Evolutionary conservation across 768 basidiomycete genomes (phyloP), one percentile per base, ranked within the genome.

Genomic region (Lentinus tigrinus): DNA sequence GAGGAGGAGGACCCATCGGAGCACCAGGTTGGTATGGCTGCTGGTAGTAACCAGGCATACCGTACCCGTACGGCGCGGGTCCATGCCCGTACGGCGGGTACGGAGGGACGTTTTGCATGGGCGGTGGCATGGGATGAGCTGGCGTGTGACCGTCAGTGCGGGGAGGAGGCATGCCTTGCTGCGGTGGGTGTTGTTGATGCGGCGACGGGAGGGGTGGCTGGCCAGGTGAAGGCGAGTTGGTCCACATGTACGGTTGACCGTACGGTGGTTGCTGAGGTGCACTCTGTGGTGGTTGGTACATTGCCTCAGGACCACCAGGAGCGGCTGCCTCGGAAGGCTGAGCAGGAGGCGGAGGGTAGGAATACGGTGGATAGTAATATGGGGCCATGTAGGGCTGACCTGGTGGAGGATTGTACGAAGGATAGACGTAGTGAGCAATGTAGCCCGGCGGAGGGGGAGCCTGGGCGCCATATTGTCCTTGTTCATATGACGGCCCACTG

Each of bases 331-430:
- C 73, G 65, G 77, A 60, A 66, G 78, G 69, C 71, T 74, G 75
- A 27, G 70, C 56, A n/a, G 47, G 77, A 52, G 78, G 75, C 58
- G 80, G 77, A 16, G 79, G 75, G 67, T 84, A 86, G 39, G 74
- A 68, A 69, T 83, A 86, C 57, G 78, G 75, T 39, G 76, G 53
- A 55, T 81, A 78, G 65, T 85, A 87, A 69, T 84, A 87, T 60
- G 77, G 74, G 39, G 75, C 54, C 57, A 79, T 74, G 23, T 65
- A 69, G 3, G 61, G 56, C 38, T 70, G 73, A 21, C 67, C 69
- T 17, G 70, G 63, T 16, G 69, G 63, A 16, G 75, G 71, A 19
- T 74, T 69, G 43, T 67, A 70, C 6, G 55, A 47, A 27, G 66
- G 63, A 51, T 71, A 74, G 31, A 69, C 65, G 48, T 72, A 74